Percentiles rank a stretch among this genome's conserved stretches.
These are phyloP conservation scores for Daldinia loculata DNA, from an alignment of 495 filamentous ascomycete species.

Conservation along the genomic window DNA sequence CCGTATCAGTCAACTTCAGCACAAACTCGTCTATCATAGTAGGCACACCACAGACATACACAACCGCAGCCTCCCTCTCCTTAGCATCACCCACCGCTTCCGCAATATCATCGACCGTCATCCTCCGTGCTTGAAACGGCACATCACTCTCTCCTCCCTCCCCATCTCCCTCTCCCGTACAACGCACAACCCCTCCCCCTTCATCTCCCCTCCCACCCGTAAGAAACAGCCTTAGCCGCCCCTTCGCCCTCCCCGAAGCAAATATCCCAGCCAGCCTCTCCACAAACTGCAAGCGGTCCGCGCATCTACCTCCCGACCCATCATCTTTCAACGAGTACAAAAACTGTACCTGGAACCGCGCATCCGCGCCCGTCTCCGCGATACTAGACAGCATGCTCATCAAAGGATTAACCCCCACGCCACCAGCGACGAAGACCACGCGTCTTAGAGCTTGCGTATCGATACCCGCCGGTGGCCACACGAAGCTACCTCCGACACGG, in stretches of 20 bases:
- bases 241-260: slow-evolving; percentile 37
- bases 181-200: slow-evolving; percentile 33
- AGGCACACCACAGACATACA: slow-evolving; percentile 83
- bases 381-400: slow-evolving; percentile 57
- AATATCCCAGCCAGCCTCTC: slow-evolving; percentile 52
- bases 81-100: slow-evolving; percentile 55
- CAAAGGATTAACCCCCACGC: slow-evolving; percentile 81
- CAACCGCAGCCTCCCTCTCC: slow-evolving; percentile 62
- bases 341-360: slow-evolving; percentile 44
- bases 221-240: slow-evolving; percentile 48
- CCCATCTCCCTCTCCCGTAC: slow-evolving; percentile 8
- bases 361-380: slow-evolving; percentile 31
- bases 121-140: slow-evolving; percentile 56
- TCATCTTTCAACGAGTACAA: slow-evolving; percentile 54
- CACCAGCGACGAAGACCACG: slow-evolving; percentile 79
- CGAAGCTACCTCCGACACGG: slow-evolving; percentile 81
- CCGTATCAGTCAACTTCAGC: slow-evolving; percentile 50
- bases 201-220: slow-evolving; percentile 32
- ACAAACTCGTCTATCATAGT: slow-evolving; percentile 84
- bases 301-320: slow-evolving; percentile 11
- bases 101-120: slow-evolving; percentile 60
- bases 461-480: slow-evolving; percentile 70
- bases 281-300: slow-evolving; percentile 53
- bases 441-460: slow-evolving; percentile 55
- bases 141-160: slow-evolving; percentile 38